Evolutionary conservation across 805 yeast species (phyloP).

Genomic region (Priceomyces melissophilus): DNA sequence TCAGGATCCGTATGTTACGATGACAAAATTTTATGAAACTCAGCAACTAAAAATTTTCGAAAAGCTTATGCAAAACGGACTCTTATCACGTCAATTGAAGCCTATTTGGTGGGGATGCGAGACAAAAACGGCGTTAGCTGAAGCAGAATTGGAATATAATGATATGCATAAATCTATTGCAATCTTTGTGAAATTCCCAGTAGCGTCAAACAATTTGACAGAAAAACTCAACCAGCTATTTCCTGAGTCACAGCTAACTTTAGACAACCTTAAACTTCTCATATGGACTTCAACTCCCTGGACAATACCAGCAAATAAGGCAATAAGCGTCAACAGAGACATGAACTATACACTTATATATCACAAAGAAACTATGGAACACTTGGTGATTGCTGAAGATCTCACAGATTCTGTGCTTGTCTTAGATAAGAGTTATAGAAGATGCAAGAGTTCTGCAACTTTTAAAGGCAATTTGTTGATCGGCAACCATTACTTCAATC

Average conservation of each 20-base stretch:
- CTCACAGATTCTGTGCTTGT: constrained; percentile 39
- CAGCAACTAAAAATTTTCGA: constrained; percentile 72
- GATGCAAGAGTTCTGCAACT: not conserved
- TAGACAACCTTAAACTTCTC: constrained; percentile 24
- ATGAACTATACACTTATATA: constrained; percentile 53
- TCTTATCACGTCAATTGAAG: constrained; percentile 79
- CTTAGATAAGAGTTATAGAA: constrained; percentile 19
- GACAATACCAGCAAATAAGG: constrained; percentile 88
- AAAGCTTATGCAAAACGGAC: constrained; percentile 57
- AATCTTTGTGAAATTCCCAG: constrained; percentile 64
- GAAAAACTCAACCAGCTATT: not conserved
- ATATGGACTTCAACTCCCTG: constrained; percentile 99
- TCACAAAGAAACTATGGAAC: constrained; percentile 30
- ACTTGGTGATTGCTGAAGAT: constrained; percentile 55
- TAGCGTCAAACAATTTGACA: constrained; percentile 7
- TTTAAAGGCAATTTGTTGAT: constrained; percentile 22
- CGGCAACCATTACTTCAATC: constrained; percentile 50
- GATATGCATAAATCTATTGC: constrained; percentile 66
- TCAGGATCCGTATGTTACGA: constrained; percentile 67
- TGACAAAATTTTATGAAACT: constrained; percentile 67
- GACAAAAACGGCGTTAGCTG: constrained; percentile 91
- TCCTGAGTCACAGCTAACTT: no score
- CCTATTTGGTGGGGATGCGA: constrained; percentile 99
- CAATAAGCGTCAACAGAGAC: constrained; percentile 65
- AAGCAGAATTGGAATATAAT: constrained; percentile 90